These are phyloP conservation scores for Helichrysum umbraculigerum DNA, from an alignment of 129 eudicot genomes.

Conservation along the genomic window DNA sequence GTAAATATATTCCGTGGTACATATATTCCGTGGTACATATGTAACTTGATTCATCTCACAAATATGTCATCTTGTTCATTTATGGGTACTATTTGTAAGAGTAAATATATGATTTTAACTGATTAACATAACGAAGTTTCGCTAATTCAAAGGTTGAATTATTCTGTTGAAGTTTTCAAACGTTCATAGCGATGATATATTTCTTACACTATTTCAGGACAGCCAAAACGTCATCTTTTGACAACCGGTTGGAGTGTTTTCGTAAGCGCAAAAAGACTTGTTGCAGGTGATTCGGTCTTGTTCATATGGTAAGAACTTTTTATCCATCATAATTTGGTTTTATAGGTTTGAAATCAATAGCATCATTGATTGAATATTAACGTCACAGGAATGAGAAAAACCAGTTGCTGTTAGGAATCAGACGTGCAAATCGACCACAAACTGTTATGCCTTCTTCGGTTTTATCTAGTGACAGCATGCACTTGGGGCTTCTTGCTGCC, in stretches of 20 bases:
- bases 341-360: neutral
- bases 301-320: constrained; percentile 69
- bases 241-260: constrained; percentile 98
- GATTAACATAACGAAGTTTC: constrained; percentile 1
- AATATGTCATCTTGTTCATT: neutral
- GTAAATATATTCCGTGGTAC: neutral
- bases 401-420: constrained; percentile 79
- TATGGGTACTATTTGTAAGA: neutral
- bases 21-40: constrained; percentile 75
- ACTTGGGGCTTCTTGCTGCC: constrained; percentile 95
- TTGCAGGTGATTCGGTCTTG: constrained; percentile 89
- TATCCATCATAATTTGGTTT: neutral
- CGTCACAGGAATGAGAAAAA: constrained; percentile 79
- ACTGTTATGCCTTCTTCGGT: constrained; percentile 95
- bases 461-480: constrained; percentile 97
- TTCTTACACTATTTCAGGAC: constrained; percentile 54
- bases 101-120: neutral
- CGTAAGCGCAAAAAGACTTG: constrained; percentile 92
- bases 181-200: constrained; percentile 4
- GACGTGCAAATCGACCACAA: constrained; percentile 93
- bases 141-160: neutral
- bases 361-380: neutral
- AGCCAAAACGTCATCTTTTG: constrained; percentile 93
- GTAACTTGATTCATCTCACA: neutral
- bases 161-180: neutral